phyloP scores from a whole-genome alignment of 1,139 yeast genomes.

The Zygotorulaspora mrakii region DNA sequence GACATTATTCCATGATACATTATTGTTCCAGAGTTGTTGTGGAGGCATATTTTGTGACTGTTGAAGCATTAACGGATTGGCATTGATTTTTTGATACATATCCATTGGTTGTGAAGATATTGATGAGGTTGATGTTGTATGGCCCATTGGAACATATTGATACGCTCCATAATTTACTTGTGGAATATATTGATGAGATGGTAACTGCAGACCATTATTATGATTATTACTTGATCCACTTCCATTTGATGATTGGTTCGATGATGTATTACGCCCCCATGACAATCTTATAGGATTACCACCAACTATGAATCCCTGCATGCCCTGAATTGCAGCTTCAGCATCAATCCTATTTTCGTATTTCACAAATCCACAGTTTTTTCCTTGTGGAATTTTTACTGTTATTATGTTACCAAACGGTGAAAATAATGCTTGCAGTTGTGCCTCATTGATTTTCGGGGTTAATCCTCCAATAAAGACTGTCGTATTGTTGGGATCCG shows the following conservation, averaged over 20 bases:
- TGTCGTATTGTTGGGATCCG: slow-evolving; percentile 83
- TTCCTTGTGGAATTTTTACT: slow-evolving; percentile 86
- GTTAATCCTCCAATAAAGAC: slow-evolving; percentile 93
- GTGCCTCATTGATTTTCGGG: slow-evolving; percentile 69
- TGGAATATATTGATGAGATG: slow-evolving; percentile 11
- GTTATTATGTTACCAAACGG: slow-evolving; percentile 83
- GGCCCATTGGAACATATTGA: slow-evolving; percentile 13
- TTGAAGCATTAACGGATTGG: slow-evolving; percentile 5
- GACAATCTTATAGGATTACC: slow-evolving; percentile 80
- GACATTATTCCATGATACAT: slow-evolving; percentile 11
- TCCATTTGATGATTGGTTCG: slow-evolving; percentile 16
- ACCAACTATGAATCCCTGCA: slow-evolving; percentile 91
- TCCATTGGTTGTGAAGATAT: slow-evolving; percentile 12
- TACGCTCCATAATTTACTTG: slow-evolving; percentile 9
- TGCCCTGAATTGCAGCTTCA: slow-evolving; percentile 80
- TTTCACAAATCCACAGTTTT: slow-evolving; percentile 92
- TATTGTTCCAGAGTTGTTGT: slow-evolving; percentile 12
- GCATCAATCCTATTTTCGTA: slow-evolving; percentile 77
- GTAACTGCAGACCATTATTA: slow-evolving; percentile 5
- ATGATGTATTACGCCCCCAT: slow-evolving; percentile 64
- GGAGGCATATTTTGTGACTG: slow-evolving; percentile 7
- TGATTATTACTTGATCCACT: slow-evolving; percentile 4
- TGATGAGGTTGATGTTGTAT: slow-evolving; percentile 10
- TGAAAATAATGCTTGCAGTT: slow-evolving; percentile 66
- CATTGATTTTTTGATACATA: slow-evolving; percentile 11